A percentile compares a stretch with the other conserved stretches of the same genome.
phyloP scores from a whole-genome alignment of 495 filamentous ascomycete genomes.

The Penicillium macrosclerotiorum region DNA sequence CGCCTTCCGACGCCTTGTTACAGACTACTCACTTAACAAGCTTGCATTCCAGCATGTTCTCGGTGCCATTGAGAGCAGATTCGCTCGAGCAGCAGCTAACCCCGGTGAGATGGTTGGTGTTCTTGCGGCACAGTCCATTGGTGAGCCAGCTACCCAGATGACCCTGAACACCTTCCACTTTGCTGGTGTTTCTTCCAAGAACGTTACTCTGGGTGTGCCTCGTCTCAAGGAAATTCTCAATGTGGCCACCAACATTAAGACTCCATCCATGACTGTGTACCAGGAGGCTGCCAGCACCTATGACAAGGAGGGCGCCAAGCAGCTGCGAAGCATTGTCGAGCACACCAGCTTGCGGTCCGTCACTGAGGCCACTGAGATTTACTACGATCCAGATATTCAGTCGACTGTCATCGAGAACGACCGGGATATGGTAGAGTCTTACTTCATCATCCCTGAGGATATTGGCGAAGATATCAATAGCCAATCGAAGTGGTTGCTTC shows the following conservation, averaged over 20 bases:
- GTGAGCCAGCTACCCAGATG: constrained; percentile 99
- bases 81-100: constrained; percentile 73
- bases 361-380: constrained; percentile 88
- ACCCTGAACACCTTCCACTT: constrained; percentile 99
- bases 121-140: constrained; percentile 95
- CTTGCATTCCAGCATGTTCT: constrained; percentile 90
- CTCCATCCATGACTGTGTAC: constrained; percentile 95
- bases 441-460: constrained; percentile 93
- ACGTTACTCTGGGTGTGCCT: constrained; percentile 97
- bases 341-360: constrained; percentile 94
- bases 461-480: constrained; percentile 63
- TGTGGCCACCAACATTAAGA: constrained; percentile 96
- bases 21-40: constrained; percentile 79
- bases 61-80: constrained; percentile 86
- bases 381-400: constrained; percentile 92
- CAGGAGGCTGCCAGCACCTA: constrained; percentile 55
- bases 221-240: constrained; percentile 99
- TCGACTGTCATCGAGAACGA: constrained; percentile 83
- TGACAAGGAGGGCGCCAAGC: constrained; percentile 78
- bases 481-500: constrained; percentile 93
- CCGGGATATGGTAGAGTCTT: constrained; percentile 91
- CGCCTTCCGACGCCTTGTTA: constrained; percentile 86
- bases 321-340: constrained; percentile 81
- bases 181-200: constrained; percentile 99
- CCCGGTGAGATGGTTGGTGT: constrained; percentile 99